These are phyloP conservation scores for Debaryomycetaceae sp. DNA, from an alignment of 1,139 yeast species.

Conservation along the genomic window DNA sequence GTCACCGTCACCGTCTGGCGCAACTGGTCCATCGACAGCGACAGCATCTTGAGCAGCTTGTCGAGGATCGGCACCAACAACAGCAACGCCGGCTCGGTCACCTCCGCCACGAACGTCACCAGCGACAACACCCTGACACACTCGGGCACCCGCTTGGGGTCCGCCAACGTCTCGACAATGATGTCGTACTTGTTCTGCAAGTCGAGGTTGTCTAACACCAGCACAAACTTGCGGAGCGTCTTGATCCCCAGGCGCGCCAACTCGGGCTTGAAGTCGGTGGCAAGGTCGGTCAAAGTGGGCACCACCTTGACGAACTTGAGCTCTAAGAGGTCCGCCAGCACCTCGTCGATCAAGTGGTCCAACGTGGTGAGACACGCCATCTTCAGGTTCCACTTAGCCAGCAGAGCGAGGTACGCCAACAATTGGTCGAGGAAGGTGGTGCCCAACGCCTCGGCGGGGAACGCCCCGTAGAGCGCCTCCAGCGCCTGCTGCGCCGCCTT, in stretches of 20 bases:
- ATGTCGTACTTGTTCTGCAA: slow-evolving; percentile 80
- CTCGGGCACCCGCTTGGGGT: slow-evolving; percentile 82
- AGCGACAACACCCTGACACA: slow-evolving; percentile 88
- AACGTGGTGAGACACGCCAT: slow-evolving; percentile 70
- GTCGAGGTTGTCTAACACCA: slow-evolving; percentile 87
- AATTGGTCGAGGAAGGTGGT: slow-evolving; percentile 61
- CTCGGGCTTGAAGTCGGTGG: slow-evolving; percentile 96
- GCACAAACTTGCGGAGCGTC: slow-evolving; percentile 67
- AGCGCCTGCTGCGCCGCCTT: slow-evolving; percentile 74
- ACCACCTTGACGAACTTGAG: slow-evolving; percentile 71
- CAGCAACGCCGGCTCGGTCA: slow-evolving; percentile 91
- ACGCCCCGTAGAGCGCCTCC: slow-evolving; percentile 63
- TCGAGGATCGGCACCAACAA: slow-evolving; percentile 88
- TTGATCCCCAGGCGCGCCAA: slow-evolving; percentile 79
- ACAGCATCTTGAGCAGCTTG: slow-evolving; percentile 82
- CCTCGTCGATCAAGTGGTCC: slow-evolving; percentile 71
- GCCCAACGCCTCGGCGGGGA: slow-evolving; percentile 77
- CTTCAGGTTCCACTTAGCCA: slow-evolving; percentile 94
- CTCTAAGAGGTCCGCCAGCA: slow-evolving; percentile 84
- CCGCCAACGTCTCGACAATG: slow-evolving; percentile 83
- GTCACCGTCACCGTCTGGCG: slow-evolving; percentile 96
- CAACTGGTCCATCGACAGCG: slow-evolving; percentile 91
- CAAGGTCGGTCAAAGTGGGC: slow-evolving; percentile 81
- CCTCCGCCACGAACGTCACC: slow-evolving; percentile 97
- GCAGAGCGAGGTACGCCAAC: slow-evolving; percentile 61